Percentiles rank a stretch among this genome's conserved stretches.
Conservation (phyloP, 768 basidiomycete genomes). For the Terana coerulea region DNA sequence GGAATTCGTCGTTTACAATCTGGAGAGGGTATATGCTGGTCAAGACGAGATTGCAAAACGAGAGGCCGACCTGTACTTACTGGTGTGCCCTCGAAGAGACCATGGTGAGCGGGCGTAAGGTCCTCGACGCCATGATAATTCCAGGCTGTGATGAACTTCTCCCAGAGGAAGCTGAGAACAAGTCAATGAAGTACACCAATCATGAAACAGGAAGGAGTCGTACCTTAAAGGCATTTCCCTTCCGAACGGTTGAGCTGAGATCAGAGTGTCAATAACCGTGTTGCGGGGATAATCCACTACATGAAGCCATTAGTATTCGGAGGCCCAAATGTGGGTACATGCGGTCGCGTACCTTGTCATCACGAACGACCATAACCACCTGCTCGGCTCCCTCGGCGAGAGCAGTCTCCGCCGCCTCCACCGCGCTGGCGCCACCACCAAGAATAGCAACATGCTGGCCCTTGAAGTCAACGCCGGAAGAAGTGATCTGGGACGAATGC, state of each 20-base stretch:
- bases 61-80: conserved; percentile 20
- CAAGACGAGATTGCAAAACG: no score
- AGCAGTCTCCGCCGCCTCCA: conserved; percentile 41
- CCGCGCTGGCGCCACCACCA: conserved; percentile 52
- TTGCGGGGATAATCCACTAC: conserved; percentile 48
- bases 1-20: conserved; percentile 51
- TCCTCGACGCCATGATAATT: conserved; percentile 45
- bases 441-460: conserved; percentile 44
- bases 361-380: conserved; percentile 37
- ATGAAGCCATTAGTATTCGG: background rate
- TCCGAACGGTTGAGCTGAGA: conserved; percentile 50
- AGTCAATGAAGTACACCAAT: background rate
- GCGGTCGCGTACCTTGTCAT: conserved; percentile 31
- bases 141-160: conserved; percentile 37
- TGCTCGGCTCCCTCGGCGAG: conserved; percentile 30
- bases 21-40: conserved; percentile 11
- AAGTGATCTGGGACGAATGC: conserved; percentile 43
- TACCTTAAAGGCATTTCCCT: conserved; percentile 48
- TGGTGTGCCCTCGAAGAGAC: conserved; percentile 46
- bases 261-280: conserved; percentile 42
- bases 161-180: conserved; percentile 40
- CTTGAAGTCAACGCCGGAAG: conserved; percentile 29
- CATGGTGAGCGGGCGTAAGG: conserved; percentile 36
- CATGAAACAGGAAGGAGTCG: background rate
- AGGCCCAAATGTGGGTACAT: background rate